Evolutionary conservation across 2,329 filamentous ascomycete species (phyloP).

Genomic region (Rasamsonia emersonii): DNA sequence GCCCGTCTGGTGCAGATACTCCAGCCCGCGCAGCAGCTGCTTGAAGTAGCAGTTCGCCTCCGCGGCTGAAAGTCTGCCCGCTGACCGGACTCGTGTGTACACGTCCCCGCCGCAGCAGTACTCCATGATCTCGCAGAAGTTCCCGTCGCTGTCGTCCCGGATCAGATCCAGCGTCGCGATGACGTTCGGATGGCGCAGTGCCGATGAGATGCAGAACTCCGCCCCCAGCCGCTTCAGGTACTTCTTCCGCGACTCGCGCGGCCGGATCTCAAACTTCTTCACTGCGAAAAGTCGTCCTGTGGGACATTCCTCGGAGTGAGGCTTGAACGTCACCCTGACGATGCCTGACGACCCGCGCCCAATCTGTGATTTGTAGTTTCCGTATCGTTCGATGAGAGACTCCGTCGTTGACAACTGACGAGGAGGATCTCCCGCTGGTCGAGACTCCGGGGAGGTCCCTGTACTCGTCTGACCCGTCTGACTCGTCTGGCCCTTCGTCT

Average conservation of each 20-base stretch:
- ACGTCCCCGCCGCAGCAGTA: slow-evolving; percentile 83
- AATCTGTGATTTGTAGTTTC: slow-evolving; percentile 34
- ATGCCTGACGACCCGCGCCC: slow-evolving; percentile 87
- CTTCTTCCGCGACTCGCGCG: slow-evolving; percentile 78
- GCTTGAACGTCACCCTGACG: slow-evolving; percentile 82
- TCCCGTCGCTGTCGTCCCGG: slow-evolving; percentile 69
- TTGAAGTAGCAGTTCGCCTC: slow-evolving; percentile 92
- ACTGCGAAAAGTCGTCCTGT: slow-evolving; percentile 79
- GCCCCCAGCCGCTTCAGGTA: slow-evolving; percentile 85
- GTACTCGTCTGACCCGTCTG: too few species aligned
- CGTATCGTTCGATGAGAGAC: slow-evolving; percentile 7
- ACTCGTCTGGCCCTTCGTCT: background rate
- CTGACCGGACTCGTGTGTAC: slow-evolving; percentile 73
- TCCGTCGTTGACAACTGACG: background rate
- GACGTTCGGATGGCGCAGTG: slow-evolving; percentile 78
- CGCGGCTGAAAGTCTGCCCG: slow-evolving; percentile 60
- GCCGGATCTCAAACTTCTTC: slow-evolving; percentile 79
- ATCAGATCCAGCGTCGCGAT: slow-evolving; percentile 87
- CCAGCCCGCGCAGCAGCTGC: slow-evolving; percentile 86
- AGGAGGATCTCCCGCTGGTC: background rate
- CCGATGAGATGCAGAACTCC: slow-evolving; percentile 88
- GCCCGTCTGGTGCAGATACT: slow-evolving; percentile 91
- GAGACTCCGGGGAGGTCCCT: too few species aligned
- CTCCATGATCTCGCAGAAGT: slow-evolving; percentile 92
- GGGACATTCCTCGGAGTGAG: slow-evolving; percentile 59